Base-by-base conservation (phyloP, 1,139 yeast species). In the Saccharomyces hybrid region DNA sequence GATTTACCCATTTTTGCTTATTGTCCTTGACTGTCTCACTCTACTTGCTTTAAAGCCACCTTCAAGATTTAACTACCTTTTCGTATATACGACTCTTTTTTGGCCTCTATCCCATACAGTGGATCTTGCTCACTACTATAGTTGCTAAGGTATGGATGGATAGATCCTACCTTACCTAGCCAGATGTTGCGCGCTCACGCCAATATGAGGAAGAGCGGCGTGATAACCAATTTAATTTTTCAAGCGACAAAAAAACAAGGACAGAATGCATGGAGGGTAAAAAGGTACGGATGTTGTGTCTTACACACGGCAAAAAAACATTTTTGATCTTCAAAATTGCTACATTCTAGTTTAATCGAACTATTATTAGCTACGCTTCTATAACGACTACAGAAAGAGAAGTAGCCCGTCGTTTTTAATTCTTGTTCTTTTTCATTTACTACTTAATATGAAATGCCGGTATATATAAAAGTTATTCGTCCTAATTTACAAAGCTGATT, bases 1-100 rank as follows among this genome's bases (percentile, higher is more conserved):
- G 73, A 69, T 69, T 70, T 70, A 70, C 73, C 73, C 73, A 70
- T 70, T 65, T 69, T 69, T 65, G 67, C 67, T 65, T 60, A 63
- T 64, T 63, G 67, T 64, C 65, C 66, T 63, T 38, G 51, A 48
- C 41, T 69, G 69, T 60, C 61, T 55, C 59, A 61, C 54, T 58
- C 9, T 16, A 12, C 19, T 38, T 16, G 24, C n/a, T 38, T 9
- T 19, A n/a, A 16, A 38, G 4, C n/a, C 24, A 16, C 9, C 21
- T 16, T 38, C 12, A 24, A 24, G 1, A 24, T 19, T 4, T 1
- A 38, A 8, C 19, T 19, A 38, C 24, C 6, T 2, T 9, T 19
- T 38, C 44, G 44, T 38, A 38, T 19, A 19, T 38, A 38, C 12
- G 12, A 38, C 6, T 38, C 21, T 12, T 16, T 16, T 16, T 38